These are phyloP conservation scores for Reticulascus tulasneorum DNA, from an alignment of 2,329 filamentous ascomycete genomes.

Conservation along the genomic window DNA sequence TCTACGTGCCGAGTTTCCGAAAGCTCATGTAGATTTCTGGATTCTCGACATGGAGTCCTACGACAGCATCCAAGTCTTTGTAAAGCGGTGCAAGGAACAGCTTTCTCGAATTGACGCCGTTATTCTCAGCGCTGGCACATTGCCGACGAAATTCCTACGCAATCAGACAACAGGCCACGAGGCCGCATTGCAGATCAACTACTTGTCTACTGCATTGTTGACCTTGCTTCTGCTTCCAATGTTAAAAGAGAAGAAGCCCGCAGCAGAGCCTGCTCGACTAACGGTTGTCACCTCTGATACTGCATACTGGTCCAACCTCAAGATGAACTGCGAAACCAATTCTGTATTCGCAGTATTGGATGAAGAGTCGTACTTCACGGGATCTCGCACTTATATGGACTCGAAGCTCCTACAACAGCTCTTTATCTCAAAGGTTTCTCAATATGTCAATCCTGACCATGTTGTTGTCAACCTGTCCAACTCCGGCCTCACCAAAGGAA, in stretches of 20 bases:
- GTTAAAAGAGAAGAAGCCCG: constrained; percentile 15
- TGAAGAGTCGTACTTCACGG: constrained; percentile 19
- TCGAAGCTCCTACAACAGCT: constrained; percentile 29
- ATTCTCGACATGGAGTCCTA: constrained; percentile 15
- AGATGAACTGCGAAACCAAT: constrained; percentile 17
- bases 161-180: constrained; percentile 17
- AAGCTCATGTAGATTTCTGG: constrained; percentile 12
- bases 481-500: constrained; percentile 40
- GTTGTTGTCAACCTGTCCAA: constrained; percentile 43
- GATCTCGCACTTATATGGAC: constrained; percentile 18
- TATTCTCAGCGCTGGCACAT: constrained; percentile 15
- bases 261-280: constrained; percentile 19
- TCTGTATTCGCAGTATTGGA: constrained; percentile 26
- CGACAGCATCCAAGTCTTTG: constrained; percentile 12
- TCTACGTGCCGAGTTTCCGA: constrained; percentile 10
- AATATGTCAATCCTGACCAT: constrained; percentile 33
- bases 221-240: constrained; percentile 15
- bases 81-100: constrained; percentile 3
- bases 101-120: constrained; percentile 10
- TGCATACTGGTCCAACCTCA: constrained; percentile 13
- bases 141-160: constrained; percentile 2
- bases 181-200: constrained; percentile 22
- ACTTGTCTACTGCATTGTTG: constrained; percentile 21
- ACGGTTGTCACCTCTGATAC: constrained; percentile 27
- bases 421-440: constrained; percentile 30